Percentiles rank a stretch among this genome's conserved stretches.
These are phyloP conservation scores for Phytopythium aichiense DNA, from an alignment of 352 stramenopile species.

Conservation along the genomic window DNA sequence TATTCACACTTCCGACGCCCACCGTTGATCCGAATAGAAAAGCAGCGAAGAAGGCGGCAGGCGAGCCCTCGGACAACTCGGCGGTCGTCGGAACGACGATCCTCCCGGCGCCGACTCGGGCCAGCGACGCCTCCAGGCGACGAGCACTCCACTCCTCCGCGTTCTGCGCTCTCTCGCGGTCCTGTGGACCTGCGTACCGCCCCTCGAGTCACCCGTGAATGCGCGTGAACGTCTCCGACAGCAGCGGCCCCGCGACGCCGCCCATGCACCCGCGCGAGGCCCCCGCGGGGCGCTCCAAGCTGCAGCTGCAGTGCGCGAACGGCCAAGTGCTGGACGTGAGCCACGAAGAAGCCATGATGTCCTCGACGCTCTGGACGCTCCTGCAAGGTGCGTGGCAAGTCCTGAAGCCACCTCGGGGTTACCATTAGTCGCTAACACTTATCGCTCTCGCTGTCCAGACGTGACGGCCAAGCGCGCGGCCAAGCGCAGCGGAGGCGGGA, in stretches of 20 bases:
- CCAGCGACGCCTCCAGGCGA: not conserved
- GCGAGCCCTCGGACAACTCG: not conserved
- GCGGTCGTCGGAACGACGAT: no score
- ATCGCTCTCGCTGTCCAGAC: conserved; percentile 12
- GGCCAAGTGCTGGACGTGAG: conserved; percentile 65
- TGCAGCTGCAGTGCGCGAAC: conserved; percentile 76
- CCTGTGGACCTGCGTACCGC: no score
- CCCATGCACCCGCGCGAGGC: conserved; percentile 1
- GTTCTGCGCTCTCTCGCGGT: not conserved
- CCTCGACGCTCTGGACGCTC: conserved; percentile 77
- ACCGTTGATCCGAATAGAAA: conserved; percentile 3
- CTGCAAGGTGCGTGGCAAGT: conserved; percentile 39
- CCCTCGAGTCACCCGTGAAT: not conserved
- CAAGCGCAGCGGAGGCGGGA: conserved; percentile 16
- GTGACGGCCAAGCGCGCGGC: conserved; percentile 31
- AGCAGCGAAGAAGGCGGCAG: not conserved
- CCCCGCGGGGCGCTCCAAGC: conserved; percentile 34
- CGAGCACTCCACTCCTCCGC: not conserved
- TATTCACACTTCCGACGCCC: not conserved
- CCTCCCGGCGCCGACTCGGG: no score
- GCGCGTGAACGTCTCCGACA: not conserved
- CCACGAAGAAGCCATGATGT: conserved; percentile 86
- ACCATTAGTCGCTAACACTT: not conserved
- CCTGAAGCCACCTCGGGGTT: no score
- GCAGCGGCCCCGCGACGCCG: no score